These are phyloP conservation scores for Citeromyces nyonsensis DNA, from an alignment of 805 yeast species.

Conservation along the genomic window DNA sequence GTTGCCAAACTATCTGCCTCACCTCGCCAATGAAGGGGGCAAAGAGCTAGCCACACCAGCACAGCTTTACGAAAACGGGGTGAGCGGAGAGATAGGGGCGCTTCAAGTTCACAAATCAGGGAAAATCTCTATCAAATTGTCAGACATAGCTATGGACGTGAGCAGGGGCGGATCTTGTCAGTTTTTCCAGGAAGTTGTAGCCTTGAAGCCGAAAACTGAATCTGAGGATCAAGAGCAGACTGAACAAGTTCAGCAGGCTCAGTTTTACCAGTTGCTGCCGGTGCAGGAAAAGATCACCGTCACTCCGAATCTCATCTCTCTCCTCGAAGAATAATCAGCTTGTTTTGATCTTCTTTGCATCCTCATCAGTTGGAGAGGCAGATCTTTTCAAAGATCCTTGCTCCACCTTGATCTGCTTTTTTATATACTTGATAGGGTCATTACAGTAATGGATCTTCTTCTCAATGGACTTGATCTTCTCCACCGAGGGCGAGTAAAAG, in stretches of 20 bases:
- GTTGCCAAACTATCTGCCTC: constrained; percentile 13
- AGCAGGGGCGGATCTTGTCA: constrained; percentile 54
- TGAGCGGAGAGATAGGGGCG: constrained; percentile 54
- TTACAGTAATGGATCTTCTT: constrained; percentile 47
- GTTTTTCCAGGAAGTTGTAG: constrained; percentile 60
- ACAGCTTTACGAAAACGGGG: constrained; percentile 2
- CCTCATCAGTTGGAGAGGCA: constrained; percentile 2
- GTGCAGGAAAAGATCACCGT: constrained; percentile 40
- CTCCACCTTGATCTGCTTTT: constrained; percentile 7
- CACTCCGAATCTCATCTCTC: constrained; percentile 27
- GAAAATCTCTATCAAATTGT: constrained; percentile 57
- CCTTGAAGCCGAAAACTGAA: constrained; percentile 10
- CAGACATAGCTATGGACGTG: constrained; percentile 54
- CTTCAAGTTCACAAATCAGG: constrained; percentile 77
- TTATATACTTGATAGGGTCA: constrained; percentile 28
- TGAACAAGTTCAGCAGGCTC: constrained; percentile 14
- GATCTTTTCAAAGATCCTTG: constrained; percentile 2
- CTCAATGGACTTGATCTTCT: constrained; percentile 47
- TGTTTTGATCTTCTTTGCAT: constrained; percentile 8
- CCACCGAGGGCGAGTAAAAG: constrained; percentile 28
- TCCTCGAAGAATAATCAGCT: constrained; percentile 3
- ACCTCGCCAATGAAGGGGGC: constrained; percentile 5
- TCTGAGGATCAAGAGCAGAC: too few species aligned
- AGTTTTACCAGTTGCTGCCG: constrained; percentile 35
- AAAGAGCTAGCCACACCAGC: constrained; percentile 2